Base-by-base conservation (phyloP, 2,329 filamentous ascomycete species). In the Seiridium unicorne region DNA sequence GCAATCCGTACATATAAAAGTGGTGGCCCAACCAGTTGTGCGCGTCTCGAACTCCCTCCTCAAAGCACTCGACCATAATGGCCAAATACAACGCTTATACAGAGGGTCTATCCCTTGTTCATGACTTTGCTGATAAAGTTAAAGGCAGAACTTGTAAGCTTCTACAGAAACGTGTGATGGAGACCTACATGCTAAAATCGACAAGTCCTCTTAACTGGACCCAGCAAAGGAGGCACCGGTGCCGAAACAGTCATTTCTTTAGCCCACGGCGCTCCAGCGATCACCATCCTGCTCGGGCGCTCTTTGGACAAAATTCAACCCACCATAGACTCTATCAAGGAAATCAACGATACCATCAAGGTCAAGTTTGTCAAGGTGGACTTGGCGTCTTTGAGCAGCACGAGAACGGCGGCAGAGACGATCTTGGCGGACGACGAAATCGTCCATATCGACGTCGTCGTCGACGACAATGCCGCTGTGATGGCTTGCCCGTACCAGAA, bases 381-480 rank as follows among this genome's bases (percentile, higher is more conserved):
- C 57, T 62, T 74, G 18, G 51, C 65, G n/a, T 70, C 70, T 31
- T 64, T 70, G 13, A 62, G 63, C 61, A 74, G 69, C 63, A 69
- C 71, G n/a, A 69, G 72, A 26, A 60, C 63, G 13, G 69, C 71
- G n/a, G 72, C 71, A n/a, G 61, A 63, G 49, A 54, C 64, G 38
- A 70, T 70, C 55, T 64, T 72, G 8, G 58, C 66, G 18, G 70
- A 74, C 62, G n/a, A 61, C 0, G 68, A 69, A 57, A 69, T 74
- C 61, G n/a, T 62, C 58, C 64, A 66, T 49, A 69, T 65, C 62
- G 64, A 70, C 48, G 67, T 67, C 4, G 46, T 66, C 18, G 66
- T 70, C 62, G 69, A 26, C 18, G 18, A 70, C 60, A 71, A 70
- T 60, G 79, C 79, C 0, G 80, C 77, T 1, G 71, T 81, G 42